Evolutionary conservation across 768 basidiomycete species (phyloP).

Genomic region (Exidia glandulosa): DNA sequence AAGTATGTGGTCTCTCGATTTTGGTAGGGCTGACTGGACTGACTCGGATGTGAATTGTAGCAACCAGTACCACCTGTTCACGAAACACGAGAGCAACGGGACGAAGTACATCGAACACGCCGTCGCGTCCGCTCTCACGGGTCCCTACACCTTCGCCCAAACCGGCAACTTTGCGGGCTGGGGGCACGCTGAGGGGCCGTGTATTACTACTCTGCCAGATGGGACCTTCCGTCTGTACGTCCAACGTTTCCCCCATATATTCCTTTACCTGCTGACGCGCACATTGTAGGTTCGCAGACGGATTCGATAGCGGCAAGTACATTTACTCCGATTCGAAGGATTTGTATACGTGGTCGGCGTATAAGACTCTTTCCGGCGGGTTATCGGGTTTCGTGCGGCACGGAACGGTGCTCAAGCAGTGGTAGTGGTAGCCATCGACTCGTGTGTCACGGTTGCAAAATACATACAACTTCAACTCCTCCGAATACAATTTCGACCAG

Average conservation of each 20-base stretch:
- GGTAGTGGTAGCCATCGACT: no score
- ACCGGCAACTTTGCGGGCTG: not conserved
- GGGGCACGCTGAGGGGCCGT: not conserved
- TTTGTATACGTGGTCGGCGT: not conserved
- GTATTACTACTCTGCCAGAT: not conserved
- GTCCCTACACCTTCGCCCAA: not conserved
- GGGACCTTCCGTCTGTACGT: not conserved
- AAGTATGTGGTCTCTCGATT: not conserved
- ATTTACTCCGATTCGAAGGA: not conserved
- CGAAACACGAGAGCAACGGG: not conserved
- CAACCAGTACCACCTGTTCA: not conserved
- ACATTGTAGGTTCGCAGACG: not conserved
- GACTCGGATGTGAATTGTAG: not conserved
- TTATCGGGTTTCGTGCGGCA: not conserved
- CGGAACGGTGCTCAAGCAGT: not conserved
- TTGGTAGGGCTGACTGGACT: not conserved
- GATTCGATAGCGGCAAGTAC: not conserved
- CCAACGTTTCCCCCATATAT: no score
- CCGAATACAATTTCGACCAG: no score
- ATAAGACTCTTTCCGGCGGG: not conserved
- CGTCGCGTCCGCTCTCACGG: not conserved
- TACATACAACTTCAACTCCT: no score
- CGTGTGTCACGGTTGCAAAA: no score
- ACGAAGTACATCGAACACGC: not conserved
- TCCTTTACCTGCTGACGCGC: not conserved